phyloP scores from a whole-genome alignment of 345 rosid genomes.

The Boechera divaricarpa region DNA sequence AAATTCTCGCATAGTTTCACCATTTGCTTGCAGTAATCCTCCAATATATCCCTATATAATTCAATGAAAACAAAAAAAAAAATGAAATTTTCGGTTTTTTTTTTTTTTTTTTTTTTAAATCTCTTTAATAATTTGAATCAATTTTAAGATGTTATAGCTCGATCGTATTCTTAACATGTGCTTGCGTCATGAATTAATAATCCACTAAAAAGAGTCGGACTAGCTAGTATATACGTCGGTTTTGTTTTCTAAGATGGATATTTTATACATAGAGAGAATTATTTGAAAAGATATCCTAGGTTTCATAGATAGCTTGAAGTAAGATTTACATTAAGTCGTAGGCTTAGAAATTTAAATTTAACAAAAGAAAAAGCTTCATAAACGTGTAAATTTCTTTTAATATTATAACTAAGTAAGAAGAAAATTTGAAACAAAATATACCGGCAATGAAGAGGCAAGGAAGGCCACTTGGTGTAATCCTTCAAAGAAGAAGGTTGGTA shows the following conservation, averaged over 20 bases:
- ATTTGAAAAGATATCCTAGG: background rate
- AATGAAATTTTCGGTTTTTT: background rate
- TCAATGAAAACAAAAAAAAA: background rate
- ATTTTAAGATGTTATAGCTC: background rate
- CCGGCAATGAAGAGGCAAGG: conserved; percentile 66
- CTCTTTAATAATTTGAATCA: background rate
- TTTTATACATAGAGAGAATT: background rate
- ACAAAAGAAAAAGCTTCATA: background rate
- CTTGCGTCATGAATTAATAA: conserved; percentile 5
- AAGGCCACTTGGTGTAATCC: conserved; percentile 82
- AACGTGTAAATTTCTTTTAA: background rate
- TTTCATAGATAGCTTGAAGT: background rate
- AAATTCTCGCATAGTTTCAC: conserved; percentile 59
- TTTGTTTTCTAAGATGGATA: background rate
- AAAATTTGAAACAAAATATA: conserved; percentile 30
- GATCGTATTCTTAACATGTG: background rate
- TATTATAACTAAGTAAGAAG: background rate
- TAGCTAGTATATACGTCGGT: conserved; percentile 14
- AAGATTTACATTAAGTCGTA: background rate
- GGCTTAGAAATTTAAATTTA: background rate
- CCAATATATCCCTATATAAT: conserved; percentile 62
- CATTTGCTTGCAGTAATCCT: conserved; percentile 70
- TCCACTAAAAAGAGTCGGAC: background rate
- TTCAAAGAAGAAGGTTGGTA: conserved; percentile 62
- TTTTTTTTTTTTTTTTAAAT: no score